Evolutionary conservation across 2,329 filamentous ascomycete species (phyloP).

Genomic region (Talaromyces sp.): DNA sequence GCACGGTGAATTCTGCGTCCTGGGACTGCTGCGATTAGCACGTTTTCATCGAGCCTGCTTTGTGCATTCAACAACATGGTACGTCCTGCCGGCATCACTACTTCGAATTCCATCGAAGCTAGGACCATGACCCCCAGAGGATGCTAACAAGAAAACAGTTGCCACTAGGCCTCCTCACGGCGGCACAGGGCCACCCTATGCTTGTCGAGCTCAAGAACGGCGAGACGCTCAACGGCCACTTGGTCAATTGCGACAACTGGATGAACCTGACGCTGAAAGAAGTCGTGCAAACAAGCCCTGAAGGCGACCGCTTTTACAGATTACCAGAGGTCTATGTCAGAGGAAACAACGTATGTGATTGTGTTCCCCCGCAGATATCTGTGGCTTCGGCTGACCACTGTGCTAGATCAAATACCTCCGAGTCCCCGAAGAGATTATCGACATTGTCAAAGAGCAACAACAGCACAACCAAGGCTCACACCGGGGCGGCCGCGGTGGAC

Average conservation of each 20-base stretch:
- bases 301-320: constrained; percentile 89
- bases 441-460: constrained; percentile 88
- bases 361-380: background rate
- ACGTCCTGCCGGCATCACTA: background rate
- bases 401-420: constrained; percentile 93
- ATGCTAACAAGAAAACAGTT: background rate
- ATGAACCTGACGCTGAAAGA: constrained; percentile 98
- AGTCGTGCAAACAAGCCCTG: constrained; percentile 91
- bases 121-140: background rate
- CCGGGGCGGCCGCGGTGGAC: constrained; percentile 36
- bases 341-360: constrained; percentile 79
- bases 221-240: constrained; percentile 92
- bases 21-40: background rate
- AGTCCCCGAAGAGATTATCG: constrained; percentile 94
- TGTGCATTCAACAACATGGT: background rate
- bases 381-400: constrained; percentile 1
- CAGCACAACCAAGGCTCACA: constrained; percentile 53
- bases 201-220: constrained; percentile 96
- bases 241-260: constrained; percentile 97
- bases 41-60: background rate
- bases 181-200: constrained; percentile 96
- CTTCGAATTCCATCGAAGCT: background rate
- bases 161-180: constrained; percentile 76
- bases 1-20: background rate
- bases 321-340: constrained; percentile 93